Percentiles rank a stretch among this genome's conserved stretches.
Conservation (phyloP, 2,329 filamentous ascomycete species). For the Cladosporium sphaerospermum region DNA sequence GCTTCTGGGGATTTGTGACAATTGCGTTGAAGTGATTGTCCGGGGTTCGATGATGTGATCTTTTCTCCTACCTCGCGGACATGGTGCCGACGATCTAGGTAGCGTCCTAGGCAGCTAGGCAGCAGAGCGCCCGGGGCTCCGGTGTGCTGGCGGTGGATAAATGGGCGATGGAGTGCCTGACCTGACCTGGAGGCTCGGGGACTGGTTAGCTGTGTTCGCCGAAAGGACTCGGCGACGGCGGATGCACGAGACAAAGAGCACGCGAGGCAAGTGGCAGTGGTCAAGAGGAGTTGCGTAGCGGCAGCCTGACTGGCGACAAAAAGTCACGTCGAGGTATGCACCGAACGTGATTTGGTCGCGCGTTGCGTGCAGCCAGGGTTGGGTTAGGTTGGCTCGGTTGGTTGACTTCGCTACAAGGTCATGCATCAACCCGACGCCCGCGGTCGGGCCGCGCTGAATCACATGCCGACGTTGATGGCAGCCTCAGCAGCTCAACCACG, state of each 20-base stretch:
- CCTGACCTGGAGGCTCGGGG: neutral
- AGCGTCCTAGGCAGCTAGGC: slow-evolving; percentile 6
- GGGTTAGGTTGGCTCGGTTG: neutral
- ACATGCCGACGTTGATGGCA: neutral
- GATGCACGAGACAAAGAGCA: slow-evolving; percentile 2
- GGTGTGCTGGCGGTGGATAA: neutral
- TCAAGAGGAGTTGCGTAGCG: neutral
- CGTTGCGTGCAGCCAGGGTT: neutral
- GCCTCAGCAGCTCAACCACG: neutral
- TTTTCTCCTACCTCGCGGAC: neutral
- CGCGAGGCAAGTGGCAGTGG: neutral
- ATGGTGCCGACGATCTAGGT: neutral
- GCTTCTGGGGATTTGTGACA: neutral
- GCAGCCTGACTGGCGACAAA: neutral
- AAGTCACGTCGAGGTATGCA: neutral
- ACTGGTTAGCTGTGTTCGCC: slow-evolving; percentile 5
- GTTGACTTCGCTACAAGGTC: no score
- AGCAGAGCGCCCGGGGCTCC: neutral
- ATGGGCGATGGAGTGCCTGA: slow-evolving; percentile 3
- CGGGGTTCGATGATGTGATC: neutral
- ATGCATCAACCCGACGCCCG: neutral
- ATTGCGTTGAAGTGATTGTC: slow-evolving; percentile 7
- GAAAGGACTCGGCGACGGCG: neutral
- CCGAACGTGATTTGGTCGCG: neutral
- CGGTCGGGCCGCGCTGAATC: neutral